Percentiles rank a stretch among this genome's conserved stretches.
Conservation (phyloP, 2,329 filamentous ascomycete genomes). For the Tolypocladium amazonense region DNA sequence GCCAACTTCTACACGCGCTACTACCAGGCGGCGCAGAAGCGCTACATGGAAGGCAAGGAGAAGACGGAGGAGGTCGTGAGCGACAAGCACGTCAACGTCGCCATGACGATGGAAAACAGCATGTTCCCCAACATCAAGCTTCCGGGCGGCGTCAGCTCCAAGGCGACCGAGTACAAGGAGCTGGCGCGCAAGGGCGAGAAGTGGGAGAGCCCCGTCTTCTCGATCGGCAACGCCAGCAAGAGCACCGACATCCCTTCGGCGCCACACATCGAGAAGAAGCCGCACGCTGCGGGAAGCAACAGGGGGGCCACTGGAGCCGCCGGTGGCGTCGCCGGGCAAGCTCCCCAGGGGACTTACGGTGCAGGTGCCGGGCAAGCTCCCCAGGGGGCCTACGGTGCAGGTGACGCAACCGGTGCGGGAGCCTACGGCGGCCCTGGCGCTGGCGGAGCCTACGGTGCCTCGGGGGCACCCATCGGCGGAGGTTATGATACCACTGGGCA, state of each 20-base stretch:
- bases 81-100: slow-evolving; percentile 55
- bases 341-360: too few relatives aligned
- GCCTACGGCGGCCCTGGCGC: neutral
- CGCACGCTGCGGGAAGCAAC: slow-evolving; percentile 10
- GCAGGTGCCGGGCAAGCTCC: too few relatives aligned
- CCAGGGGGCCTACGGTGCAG: neutral
- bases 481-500: neutral
- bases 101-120: slow-evolving; percentile 64
- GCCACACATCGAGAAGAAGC: slow-evolving; percentile 39
- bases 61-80: slow-evolving; percentile 53
- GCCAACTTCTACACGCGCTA: slow-evolving; percentile 85
- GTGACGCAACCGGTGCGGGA: neutral
- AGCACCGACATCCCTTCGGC: slow-evolving; percentile 60
- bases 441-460: neutral
- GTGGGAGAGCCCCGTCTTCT: slow-evolving; percentile 94
- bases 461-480: neutral
- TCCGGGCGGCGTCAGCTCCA: slow-evolving; percentile 74
- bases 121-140: slow-evolving; percentile 81
- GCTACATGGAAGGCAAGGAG: slow-evolving; percentile 64
- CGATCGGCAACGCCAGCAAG: slow-evolving; percentile 66
- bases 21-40: slow-evolving; percentile 61
- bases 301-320: slow-evolving; percentile 1
- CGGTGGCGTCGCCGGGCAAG: too few relatives aligned
- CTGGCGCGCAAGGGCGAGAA: slow-evolving; percentile 78
- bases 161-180: slow-evolving; percentile 89